These are phyloP conservation scores for Sporobolus alterniflorus DNA, from an alignment of 202 grass and related monocot species.

Conservation along the genomic window DNA sequence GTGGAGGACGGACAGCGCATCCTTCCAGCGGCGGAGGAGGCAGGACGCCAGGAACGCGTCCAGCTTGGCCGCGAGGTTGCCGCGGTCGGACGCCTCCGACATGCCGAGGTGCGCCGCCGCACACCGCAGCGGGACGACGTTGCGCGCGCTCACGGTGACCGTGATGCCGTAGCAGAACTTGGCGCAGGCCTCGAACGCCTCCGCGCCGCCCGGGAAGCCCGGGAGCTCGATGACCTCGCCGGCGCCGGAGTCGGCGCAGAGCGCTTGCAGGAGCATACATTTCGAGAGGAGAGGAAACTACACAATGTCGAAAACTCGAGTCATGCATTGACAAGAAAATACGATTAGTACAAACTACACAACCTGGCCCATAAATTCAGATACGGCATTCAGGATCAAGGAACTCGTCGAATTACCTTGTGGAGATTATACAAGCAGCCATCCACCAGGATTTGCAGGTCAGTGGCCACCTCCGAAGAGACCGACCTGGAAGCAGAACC, in stretches of 20 bases:
- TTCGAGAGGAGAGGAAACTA: slow-evolving; percentile 95
- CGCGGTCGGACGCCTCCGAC: slow-evolving; percentile 79
- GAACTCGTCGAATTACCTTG: slow-evolving; percentile 92
- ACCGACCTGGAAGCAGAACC: slow-evolving; percentile 65
- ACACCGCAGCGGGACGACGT: slow-evolving; percentile 79
- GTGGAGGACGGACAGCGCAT: slow-evolving; percentile 75
- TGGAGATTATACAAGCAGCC: slow-evolving; percentile 77
- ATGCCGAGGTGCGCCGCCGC: slow-evolving; percentile 89
- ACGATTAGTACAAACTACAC: too few relatives aligned
- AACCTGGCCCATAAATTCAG: neutral
- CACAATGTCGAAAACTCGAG: neutral
- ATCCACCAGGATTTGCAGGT: slow-evolving; percentile 87
- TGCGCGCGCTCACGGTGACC: slow-evolving; percentile 84
- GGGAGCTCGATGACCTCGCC: slow-evolving; percentile 55
- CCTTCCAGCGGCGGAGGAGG: slow-evolving; percentile 97
- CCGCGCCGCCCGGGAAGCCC: slow-evolving; percentile 68
- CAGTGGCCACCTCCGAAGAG: slow-evolving; percentile 89
- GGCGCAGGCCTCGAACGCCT: slow-evolving; percentile 90
- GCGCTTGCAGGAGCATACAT: slow-evolving; percentile 81
- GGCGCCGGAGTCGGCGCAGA: slow-evolving; percentile 56
- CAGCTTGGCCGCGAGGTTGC: slow-evolving; percentile 90
- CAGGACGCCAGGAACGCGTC: slow-evolving; percentile 89
- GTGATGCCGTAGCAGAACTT: slow-evolving; percentile 98
- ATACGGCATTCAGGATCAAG: too few relatives aligned
- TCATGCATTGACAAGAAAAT: neutral